Percentiles rank a stretch among this genome's conserved stretches.
phyloP scores from a whole-genome alignment of 2,329 filamentous ascomycete genomes.

The Colletotrichum sp. region DNA sequence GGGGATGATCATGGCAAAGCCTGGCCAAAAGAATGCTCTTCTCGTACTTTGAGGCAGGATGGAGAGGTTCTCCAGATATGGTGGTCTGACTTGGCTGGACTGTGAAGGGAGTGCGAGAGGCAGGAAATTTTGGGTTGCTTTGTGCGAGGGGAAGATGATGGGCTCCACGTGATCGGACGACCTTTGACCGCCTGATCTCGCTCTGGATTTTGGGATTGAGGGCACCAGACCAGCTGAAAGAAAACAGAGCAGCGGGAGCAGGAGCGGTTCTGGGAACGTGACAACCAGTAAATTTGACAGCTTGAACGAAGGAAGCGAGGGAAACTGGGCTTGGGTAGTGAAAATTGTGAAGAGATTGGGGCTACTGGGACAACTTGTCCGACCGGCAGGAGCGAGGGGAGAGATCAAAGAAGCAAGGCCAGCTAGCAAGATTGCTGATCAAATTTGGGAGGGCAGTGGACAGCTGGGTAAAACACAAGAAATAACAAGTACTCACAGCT shows the following conservation, averaged over 20 bases:
- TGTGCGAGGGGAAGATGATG: not conserved
- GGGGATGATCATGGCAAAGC: not conserved
- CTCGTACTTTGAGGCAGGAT: accelerated
- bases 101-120: accelerated
- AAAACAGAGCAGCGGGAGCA: not conserved
- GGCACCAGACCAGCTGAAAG: accelerated
- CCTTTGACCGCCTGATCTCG: accelerated
- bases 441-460: not conserved
- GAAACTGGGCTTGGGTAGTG: not conserved
- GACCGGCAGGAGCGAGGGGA: not conserved
- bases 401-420: accelerated
- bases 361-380: not conserved
- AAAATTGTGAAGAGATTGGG: accelerated
- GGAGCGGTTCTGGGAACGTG: not conserved
- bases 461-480: accelerated
- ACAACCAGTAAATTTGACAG: accelerated
- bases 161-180: not conserved
- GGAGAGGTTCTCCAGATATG: accelerated
- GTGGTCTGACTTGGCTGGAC: not conserved
- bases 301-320: not conserved
- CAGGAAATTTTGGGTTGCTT: not conserved
- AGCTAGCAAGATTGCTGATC: accelerated
- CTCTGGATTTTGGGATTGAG: accelerated
- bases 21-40: not conserved
- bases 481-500: not conserved